phyloP scores from a whole-genome alignment of 805 yeast genomes.

The Kodamaea kaohsiungensis region DNA sequence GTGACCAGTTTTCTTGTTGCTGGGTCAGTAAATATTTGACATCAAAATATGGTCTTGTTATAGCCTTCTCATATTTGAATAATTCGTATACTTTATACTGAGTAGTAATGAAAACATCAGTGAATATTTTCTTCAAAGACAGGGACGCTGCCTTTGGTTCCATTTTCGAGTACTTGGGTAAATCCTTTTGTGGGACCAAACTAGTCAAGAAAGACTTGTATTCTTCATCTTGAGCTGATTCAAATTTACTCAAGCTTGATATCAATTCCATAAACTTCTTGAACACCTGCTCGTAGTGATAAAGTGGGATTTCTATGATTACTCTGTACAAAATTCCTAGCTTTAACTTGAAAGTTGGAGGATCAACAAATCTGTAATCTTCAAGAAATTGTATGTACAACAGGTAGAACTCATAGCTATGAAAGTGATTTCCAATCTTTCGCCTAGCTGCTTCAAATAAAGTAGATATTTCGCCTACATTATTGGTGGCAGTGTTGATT shows the following conservation, averaged over 20 bases:
- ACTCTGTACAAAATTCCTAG: slow-evolving; percentile 47
- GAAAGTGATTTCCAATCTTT: slow-evolving; percentile 54
- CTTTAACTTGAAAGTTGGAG: slow-evolving; percentile 28
- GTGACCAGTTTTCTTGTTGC: slow-evolving; percentile 60
- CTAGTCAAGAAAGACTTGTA: slow-evolving; percentile 8
- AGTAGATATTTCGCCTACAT: slow-evolving; percentile 28
- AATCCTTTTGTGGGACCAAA: slow-evolving; percentile 21
- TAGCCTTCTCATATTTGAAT: slow-evolving; percentile 45
- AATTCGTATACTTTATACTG: slow-evolving; percentile 54
- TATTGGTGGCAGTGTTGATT: slow-evolving; percentile 30
- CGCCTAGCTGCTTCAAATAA: slow-evolving; percentile 50
- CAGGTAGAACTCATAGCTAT: slow-evolving; percentile 52
- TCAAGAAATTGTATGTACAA: slow-evolving; percentile 46
- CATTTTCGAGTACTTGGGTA: slow-evolving; percentile 14
- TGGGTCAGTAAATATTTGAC: slow-evolving; percentile 35
- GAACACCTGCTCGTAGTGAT: slow-evolving; percentile 52
- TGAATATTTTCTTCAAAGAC: slow-evolving; percentile 47
- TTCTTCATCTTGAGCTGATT: slow-evolving; percentile 12
- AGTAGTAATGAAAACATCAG: slow-evolving; percentile 55
- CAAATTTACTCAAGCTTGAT: slow-evolving; percentile 20
- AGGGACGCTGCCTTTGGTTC: slow-evolving; percentile 29
- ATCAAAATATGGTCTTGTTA: slow-evolving; percentile 39
- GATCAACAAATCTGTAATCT: slow-evolving; percentile 22
- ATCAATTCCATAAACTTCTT: slow-evolving; percentile 35
- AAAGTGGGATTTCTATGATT: slow-evolving; percentile 55